phyloP scores from a whole-genome alignment of 2,329 filamentous ascomycete genomes.

The Clonostachys solani region DNA sequence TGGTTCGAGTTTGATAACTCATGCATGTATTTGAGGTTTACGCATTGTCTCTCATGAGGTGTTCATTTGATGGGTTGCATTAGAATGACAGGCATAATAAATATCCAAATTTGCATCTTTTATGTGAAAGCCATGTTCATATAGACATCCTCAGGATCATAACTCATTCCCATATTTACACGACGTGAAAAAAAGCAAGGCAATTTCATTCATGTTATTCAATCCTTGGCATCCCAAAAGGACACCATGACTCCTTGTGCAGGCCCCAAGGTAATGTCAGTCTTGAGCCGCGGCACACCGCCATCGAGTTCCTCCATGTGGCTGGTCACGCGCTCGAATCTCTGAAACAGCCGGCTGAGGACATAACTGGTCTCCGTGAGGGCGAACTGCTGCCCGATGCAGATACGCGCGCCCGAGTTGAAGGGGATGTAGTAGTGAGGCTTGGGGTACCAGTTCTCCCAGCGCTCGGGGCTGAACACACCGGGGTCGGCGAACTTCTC shows the following conservation, averaged over 20 bases:
- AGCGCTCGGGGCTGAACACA: constrained; percentile 63
- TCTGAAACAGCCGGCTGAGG: constrained; percentile 67
- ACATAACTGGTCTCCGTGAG: constrained; percentile 74
- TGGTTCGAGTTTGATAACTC: no score
- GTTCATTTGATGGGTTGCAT: no score
- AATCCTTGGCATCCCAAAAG: constrained; percentile 22
- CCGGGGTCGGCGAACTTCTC: constrained; percentile 38
- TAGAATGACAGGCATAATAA: no score
- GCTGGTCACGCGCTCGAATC: constrained; percentile 59
- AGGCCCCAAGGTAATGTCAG: constrained; percentile 57
- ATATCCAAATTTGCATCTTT: no score
- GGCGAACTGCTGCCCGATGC: constrained; percentile 78
- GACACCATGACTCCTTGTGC: constrained; percentile 54
- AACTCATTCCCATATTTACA: not conserved
- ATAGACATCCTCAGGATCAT: not conserved
- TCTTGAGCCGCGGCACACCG: constrained; percentile 47
- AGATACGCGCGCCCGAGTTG: constrained; percentile 70
- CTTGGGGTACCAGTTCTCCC: constrained; percentile 58
- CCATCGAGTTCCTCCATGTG: constrained; percentile 51
- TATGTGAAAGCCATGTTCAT: not conserved
- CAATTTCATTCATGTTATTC: not conserved
- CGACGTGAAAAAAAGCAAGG: no score
- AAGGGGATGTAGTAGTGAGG: constrained; percentile 73
- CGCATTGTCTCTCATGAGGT: no score
- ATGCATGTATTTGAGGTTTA: no score